These are phyloP conservation scores for Xylariomycetidae sp. DNA, from an alignment of 2,329 filamentous ascomycete genomes.

Conservation along the genomic window DNA sequence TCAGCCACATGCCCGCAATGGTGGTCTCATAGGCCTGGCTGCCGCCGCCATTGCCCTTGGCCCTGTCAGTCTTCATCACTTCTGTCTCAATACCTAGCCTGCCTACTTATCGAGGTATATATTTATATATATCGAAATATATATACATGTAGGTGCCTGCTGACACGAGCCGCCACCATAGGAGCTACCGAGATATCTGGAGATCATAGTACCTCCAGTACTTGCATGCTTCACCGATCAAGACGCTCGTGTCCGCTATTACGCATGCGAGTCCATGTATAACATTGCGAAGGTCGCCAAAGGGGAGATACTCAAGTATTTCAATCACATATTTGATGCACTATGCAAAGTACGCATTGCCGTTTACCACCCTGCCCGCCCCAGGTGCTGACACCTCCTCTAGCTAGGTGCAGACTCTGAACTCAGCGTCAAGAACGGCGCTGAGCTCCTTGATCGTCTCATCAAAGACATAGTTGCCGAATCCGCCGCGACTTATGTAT, in stretches of 20 bases:
- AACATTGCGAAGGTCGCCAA: conserved; percentile 99
- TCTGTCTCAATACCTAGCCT: conserved; percentile 8
- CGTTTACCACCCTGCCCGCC: too few species aligned
- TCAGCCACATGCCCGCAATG: conserved; percentile 93
- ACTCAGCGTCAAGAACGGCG: conserved; percentile 95
- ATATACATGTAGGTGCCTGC: too few species aligned
- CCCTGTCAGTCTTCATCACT: conserved; percentile 57
- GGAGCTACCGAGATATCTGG: conserved; percentile 87
- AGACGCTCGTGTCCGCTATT: conserved; percentile 94
- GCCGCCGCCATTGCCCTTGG: conserved; percentile 94
- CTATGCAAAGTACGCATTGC: conserved; percentile 85
- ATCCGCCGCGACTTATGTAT: conserved; percentile 91
- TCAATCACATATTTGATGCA: conserved; percentile 97
- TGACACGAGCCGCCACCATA: conserved; percentile 32
- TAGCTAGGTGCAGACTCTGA: conserved; percentile 94
- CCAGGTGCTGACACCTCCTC: conserved; percentile 4
- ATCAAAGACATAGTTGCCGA: conserved; percentile 96
- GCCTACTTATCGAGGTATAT: conserved; percentile 5
- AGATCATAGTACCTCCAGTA: conserved; percentile 92
- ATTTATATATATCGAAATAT: too few species aligned
- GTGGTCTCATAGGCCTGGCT: conserved; percentile 89
- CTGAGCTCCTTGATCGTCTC: conserved; percentile 87
- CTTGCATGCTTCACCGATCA: conserved; percentile 97
- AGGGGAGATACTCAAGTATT: conserved; percentile 93
- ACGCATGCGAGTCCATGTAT: conserved; percentile 99